Base-by-base conservation (phyloP, 2,329 filamentous ascomycete species). In the Nothophoma quercina region DNA sequence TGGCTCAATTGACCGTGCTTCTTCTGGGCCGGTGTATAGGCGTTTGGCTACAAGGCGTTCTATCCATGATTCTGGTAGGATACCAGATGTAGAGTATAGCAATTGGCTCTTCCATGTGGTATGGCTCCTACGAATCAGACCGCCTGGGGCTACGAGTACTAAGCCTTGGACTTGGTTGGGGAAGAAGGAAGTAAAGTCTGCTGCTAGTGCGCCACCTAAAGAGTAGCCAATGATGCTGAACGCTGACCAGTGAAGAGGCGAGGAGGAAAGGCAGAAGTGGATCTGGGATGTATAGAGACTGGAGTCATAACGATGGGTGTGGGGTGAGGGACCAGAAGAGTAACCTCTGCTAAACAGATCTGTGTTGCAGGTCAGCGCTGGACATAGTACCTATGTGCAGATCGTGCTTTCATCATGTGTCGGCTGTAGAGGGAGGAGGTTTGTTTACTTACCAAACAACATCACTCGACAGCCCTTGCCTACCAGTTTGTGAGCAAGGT, bases 161-260 rank as follows among this genome's bases (percentile, higher is more conserved):
- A 97, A 79, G 8, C 82, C 84, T 10, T 82, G 81, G 12, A 96
- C 81, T 49, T 93, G 78, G 39, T 83, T 74, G 0, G 89, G 85
- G 65, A 91, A 90, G 67, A 85, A 85, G 1, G 83, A 81, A 1
- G 89, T 83, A 67, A 95, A 93, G 16, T 85, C 81, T 8, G 85
- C 86, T 1, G 84, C 82, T 32, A 96, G 83, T 12, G 88, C 89
- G 28, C 91, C 91, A 36, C 91, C 91, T 0, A 96, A 80, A 0
- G 88, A 92, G 72, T 95, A 96, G 2, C 91, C 91, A 3, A 92
- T 75, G 5, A 96, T 76, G 55, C 86, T 84, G 71, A 95, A 93
- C 44, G 79, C 80, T 38, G 48, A 35, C 64, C 63, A 69, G 25
- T 60, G 46, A 2, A 93, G 75, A 0, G 84, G 79, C 2, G 89